Conservation (phyloP, 768 basidiomycete species). For the Kondoa subrosea region DNA sequence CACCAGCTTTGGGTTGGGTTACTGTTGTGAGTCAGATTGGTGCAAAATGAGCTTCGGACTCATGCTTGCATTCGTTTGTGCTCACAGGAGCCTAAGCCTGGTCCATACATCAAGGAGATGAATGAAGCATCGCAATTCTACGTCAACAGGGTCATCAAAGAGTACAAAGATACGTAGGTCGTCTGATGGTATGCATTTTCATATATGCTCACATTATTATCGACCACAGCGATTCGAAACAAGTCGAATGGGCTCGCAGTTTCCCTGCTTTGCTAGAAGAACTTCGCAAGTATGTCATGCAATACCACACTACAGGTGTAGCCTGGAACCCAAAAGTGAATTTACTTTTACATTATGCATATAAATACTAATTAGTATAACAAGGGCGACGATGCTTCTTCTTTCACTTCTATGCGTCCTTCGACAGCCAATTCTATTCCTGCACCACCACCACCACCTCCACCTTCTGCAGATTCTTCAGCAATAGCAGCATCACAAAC, state of each 20-base stretch:
- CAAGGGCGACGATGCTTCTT: conserved; percentile 27
- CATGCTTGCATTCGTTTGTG: neutral
- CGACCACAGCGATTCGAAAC: conserved; percentile 53
- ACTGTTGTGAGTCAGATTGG: conserved; percentile 37
- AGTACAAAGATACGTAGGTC: conserved; percentile 76
- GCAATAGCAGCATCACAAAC: conserved; percentile 25
- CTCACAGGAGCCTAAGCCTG: conserved; percentile 57
- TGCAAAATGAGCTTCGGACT: neutral
- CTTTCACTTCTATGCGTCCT: conserved; percentile 9
- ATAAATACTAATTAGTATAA: neutral
- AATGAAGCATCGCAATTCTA: conserved; percentile 79
- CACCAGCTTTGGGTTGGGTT: conserved; percentile 72
- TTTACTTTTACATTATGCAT: neutral
- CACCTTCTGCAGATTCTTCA: conserved; percentile 34
- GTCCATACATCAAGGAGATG: conserved; percentile 56
- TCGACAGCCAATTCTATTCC: conserved; percentile 18
- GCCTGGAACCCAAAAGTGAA: conserved; percentile 70
- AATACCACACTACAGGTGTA: conserved; percentile 71
- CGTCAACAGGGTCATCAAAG: conserved; percentile 73
- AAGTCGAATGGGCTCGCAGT: conserved; percentile 70
- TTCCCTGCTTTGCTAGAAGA: conserved; percentile 58
- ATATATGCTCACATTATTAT: neutral
- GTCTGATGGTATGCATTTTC: neutral
- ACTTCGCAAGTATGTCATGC: conserved; percentile 61
- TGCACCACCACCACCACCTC: conserved; percentile 32